Evolutionary conservation across 108 stramenopile species (phyloP), one percentile per base, ranked within the genome.

Genomic region (Parietichytrium sp.): DNA sequence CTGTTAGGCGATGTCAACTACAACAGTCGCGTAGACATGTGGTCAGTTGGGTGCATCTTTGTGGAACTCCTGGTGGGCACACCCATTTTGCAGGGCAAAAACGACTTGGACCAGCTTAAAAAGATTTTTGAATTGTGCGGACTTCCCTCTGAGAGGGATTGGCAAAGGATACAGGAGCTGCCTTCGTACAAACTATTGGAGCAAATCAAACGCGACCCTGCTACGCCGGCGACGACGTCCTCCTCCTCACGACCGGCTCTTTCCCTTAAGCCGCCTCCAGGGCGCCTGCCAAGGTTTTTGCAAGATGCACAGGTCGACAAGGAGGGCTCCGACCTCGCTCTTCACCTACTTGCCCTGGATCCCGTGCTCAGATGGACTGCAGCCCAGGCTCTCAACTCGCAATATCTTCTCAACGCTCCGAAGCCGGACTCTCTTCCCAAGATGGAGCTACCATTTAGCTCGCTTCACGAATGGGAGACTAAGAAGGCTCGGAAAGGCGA

Each of bases 11-110:
- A 93, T 81, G 78, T 79, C 7, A 48, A 61, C 13, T 97, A 97
- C 87, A 93, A 93, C 30, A 89, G 93, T 26, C 90, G 88, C 13
- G 89, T 97, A 8, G 96, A 97, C 83, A 90, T 95, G 82, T 97
- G 96, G 96, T 94, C 90, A 23, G 84, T 87, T 23, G 90, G 98
- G 3, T 96, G 96, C 55, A 96, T 99, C 81, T 82, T 97, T 29
- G 97, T 93, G 3, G 98, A 99, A 83, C 87, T 99, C 31, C 79
- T 95, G 4, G 79, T 92, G 80, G 96, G 96, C 13, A 89, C 92
- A 31, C 95, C 98, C 3, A 85, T 97, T 7, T 96, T 99, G 81
- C 89, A 95, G 3, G 98, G 96, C 1, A 94, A 94, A 72, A 86
- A 88, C 15, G 95, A 95, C 42, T 89, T 97, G 89, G 96, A 96